Base-by-base conservation (phyloP, 768 basidiomycete species). In the Boletus sp. region DNA sequence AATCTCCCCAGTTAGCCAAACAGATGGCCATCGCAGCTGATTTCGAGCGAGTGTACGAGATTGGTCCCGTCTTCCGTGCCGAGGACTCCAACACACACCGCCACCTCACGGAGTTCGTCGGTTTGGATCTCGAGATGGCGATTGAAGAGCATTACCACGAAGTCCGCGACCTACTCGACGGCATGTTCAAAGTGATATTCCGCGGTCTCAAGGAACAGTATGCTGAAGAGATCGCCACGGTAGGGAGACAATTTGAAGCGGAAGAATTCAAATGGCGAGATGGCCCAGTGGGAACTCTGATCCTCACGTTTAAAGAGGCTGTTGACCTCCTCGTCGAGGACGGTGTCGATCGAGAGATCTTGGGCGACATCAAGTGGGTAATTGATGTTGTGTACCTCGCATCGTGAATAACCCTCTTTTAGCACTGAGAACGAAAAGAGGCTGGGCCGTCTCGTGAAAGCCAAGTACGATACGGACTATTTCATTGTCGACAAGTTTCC, bases 401-500 rank as follows among this genome's bases (percentile, higher is more conserved):
- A 36, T 44, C 50, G 24, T 24, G 20, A 44, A 49, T 55, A 36
- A 67, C 57, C 24, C 0, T 40, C n/a, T 44, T 55, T 59, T 60
- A 95, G 94, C 78, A 99, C 97, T 18, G 89, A 91, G 70, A 94
- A 96, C 70, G 97, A 99, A 76, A 96, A 90, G 77, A 82, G 89
- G 58, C 87, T 99, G 37, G 97, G 97, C 20, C 79, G 87, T 47
- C 77, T 98, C 52, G 86, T 99, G 65, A 92, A 88, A 70, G 87
- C 84, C 50, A 98, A 97, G 75, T 96, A 97, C 71, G 86, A 94
- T 66, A 98, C 93, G 45, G 97, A 99, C 75, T 99, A 98, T 78
- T 99, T 90, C 77, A 98, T 98, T 73, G 87, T 99, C 64, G 97
- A 99, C 81, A 99, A 98, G 75, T 99, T 98, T 83, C 97, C 97